These are phyloP conservation scores for Cystobasidium slooffiae DNA, from an alignment of 1,284 basidiomycete genomes.

Conservation along the genomic window DNA sequence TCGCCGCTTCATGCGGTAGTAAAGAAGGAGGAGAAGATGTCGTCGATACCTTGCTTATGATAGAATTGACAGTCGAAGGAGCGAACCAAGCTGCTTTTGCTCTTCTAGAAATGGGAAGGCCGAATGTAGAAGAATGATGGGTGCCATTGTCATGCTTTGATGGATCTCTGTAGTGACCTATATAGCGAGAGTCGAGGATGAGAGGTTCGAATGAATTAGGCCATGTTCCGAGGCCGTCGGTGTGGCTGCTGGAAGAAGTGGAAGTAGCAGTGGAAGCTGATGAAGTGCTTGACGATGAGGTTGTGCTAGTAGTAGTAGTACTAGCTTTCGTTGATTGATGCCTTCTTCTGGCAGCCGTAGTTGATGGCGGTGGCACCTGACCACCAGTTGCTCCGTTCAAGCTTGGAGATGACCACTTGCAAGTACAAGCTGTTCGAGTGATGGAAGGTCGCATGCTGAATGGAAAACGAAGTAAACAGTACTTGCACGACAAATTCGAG, in stretches of 20 bases:
- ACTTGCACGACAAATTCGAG: no score
- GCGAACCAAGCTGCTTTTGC: slow-evolving; percentile 24
- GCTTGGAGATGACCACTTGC: no score
- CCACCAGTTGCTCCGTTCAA: no score
- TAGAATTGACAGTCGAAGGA: slow-evolving; percentile 28
- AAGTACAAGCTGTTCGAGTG: no score
- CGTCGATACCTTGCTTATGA: slow-evolving; percentile 5
- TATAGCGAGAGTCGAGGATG: slow-evolving; percentile 30
- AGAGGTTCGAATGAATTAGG: slow-evolving; percentile 27
- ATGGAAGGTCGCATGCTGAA: background rate
- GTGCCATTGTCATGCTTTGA: slow-evolving; percentile 28
- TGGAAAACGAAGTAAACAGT: no score
- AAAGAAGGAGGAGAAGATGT: background rate
- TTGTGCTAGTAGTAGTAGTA: background rate
- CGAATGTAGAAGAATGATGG: background rate
- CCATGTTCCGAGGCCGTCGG: background rate
- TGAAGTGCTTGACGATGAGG: background rate
- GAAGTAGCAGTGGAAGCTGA: background rate
- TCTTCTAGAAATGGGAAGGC: background rate
- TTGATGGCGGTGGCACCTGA: background rate
- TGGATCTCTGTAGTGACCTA: slow-evolving; percentile 34
- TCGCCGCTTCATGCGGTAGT: background rate
- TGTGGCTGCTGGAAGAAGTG: background rate
- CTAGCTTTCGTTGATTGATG: background rate
- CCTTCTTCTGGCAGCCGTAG: background rate